phyloP scores from a whole-genome alignment of 2,329 filamentous ascomycete species.

The Plenodomus lindquistii region DNA sequence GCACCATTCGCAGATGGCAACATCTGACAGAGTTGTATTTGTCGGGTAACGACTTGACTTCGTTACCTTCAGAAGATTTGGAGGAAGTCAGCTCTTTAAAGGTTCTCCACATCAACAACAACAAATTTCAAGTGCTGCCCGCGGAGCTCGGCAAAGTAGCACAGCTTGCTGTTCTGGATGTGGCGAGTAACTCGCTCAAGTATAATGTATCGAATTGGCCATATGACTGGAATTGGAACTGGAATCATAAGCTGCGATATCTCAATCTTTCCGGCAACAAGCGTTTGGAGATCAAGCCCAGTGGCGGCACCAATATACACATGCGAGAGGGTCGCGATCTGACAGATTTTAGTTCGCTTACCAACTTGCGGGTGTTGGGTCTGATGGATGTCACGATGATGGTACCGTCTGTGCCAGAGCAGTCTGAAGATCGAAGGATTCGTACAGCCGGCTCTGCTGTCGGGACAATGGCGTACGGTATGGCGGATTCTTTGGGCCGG shows the following conservation, averaged over 20 bases:
- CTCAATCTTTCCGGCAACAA: constrained; percentile 98
- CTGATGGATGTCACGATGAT: constrained; percentile 98
- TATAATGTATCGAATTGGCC: constrained; percentile 99
- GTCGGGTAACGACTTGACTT: constrained; percentile 92
- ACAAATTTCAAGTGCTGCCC: constrained; percentile 95
- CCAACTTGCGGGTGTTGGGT: constrained; percentile 83
- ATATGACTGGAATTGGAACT: constrained; percentile 99
- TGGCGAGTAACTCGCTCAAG: constrained; percentile 91
- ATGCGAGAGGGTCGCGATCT: constrained; percentile 66
- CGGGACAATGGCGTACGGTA: constrained; percentile 89
- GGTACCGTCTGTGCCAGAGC: constrained; percentile 88
- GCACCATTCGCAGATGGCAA: constrained; percentile 86
- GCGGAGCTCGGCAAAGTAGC: constrained; percentile 94
- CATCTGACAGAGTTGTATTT: constrained; percentile 90
- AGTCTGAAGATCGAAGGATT: constrained; percentile 92
- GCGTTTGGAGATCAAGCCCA: constrained; percentile 82
- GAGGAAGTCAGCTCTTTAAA: constrained; percentile 87
- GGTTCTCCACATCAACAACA: constrained; percentile 92
- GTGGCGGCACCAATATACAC: constrained; percentile 53
- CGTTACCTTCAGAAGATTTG: constrained; percentile 87
- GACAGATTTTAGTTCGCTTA: constrained; percentile 87
- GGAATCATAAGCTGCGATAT: constrained; percentile 92
- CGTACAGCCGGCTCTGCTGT: constrained; percentile 95
- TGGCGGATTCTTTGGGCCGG: constrained; percentile 92
- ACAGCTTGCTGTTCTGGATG: constrained; percentile 88